Evolutionary conservation across 2,329 filamentous ascomycete genomes (phyloP), one percentile per base, ranked within the genome.

Genomic region (Chaetomium globosum): DNA sequence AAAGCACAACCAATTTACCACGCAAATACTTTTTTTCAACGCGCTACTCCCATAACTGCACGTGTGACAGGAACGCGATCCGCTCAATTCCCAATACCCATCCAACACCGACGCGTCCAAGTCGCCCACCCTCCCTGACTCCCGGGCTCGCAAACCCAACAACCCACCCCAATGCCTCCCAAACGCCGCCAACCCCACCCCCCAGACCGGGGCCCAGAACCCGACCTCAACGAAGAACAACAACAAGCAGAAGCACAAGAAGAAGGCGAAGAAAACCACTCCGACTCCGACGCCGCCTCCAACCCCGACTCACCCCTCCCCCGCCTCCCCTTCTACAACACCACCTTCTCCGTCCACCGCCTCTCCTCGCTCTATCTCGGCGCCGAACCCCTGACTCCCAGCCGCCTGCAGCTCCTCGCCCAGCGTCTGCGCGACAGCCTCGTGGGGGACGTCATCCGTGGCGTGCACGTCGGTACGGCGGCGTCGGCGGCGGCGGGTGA

Each of bases 361-460:
- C 79, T 81, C 2, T 86, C 85, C 0, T 83, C 84, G 1, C 76
- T 87, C 0, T 80, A 82, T 71, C 65, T 84, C 26, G 83, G 82
- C 28, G 61, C 74, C 3, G 74, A 80, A 2, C 49, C 70, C 0
- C 75, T 86, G 0, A 76, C 75, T 0, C 55, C 73, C 0, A 51
- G 71, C 0, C 78, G 80, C 3, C 77, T 87, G 2, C 73, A 77
- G 16, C 63, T 73, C 0, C 76, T 87, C 0, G 80, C 82, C 0
- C 78, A 78, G 8, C 78, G 81, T 2, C 74, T 87, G 1, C 81
- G 84, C 48, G 84, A 87, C 56, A 78, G 78, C 1, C 78, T 87
- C 0, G 83, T 86, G 0, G 85, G 85, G 19, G 85, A 87, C 69
- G 81, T 85, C 1, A 82, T 87, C n/a, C 82, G 85, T 63, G 85